Evolutionary conservation across 306 rosid species (phyloP).

Genomic region (Cucurbita moschata): DNA sequence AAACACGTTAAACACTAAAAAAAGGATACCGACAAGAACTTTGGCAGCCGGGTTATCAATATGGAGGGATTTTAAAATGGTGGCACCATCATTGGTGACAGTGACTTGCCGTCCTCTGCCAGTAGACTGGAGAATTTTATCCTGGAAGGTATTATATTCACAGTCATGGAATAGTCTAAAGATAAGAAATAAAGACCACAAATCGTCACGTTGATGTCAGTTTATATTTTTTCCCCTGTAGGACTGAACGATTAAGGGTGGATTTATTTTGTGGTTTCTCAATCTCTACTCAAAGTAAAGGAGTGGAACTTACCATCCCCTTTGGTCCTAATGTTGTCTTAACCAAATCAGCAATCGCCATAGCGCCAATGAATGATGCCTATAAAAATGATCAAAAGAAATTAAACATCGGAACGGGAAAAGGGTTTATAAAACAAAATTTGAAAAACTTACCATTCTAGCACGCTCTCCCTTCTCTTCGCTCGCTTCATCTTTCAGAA

Average conservation of each 20-base stretch:
- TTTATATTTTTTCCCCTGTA: neutral
- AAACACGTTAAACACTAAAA: neutral
- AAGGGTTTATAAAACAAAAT: neutral
- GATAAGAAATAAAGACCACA: neutral
- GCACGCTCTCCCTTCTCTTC: slow-evolving; percentile 97
- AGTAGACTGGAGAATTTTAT: slow-evolving; percentile 89
- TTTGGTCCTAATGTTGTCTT: slow-evolving; percentile 95
- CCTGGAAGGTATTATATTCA: slow-evolving; percentile 26
- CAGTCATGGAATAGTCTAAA: neutral
- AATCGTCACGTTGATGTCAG: neutral
- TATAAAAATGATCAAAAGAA: neutral
- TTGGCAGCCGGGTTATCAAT: slow-evolving; percentile 97
- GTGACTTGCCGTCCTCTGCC: slow-evolving; percentile 82
- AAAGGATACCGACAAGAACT: slow-evolving; percentile 97
- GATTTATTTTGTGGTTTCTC: neutral
- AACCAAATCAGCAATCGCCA: slow-evolving; percentile 93
- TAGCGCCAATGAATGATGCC: slow-evolving; percentile 94
- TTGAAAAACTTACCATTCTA: slow-evolving; percentile 57
- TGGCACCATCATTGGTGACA: slow-evolving; percentile 93
- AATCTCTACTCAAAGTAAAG: neutral
- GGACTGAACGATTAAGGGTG: neutral
- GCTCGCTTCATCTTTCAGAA: slow-evolving; percentile 87
- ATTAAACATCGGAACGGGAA: neutral
- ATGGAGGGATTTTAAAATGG: slow-evolving; percentile 91
- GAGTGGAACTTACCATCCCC: slow-evolving; percentile 56